Evolutionary conservation across 2,329 filamentous ascomycete species (phyloP), one percentile per base, ranked within the genome.

Genomic region (Emydomyces testavorans): DNA sequence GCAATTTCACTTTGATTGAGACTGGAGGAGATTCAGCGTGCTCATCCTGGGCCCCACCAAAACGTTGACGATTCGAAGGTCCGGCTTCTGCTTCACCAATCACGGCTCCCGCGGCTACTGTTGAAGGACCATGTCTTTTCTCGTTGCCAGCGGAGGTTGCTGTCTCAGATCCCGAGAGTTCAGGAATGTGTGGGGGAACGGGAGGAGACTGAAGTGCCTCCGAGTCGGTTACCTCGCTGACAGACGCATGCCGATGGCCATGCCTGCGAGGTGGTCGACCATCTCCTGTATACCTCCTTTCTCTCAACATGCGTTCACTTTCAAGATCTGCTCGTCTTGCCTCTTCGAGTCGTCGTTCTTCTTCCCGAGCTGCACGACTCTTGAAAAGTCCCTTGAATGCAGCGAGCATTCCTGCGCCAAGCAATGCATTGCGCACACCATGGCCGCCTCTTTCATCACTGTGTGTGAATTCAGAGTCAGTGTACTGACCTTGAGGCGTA

Each of bases 361-460:
- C 67, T 61, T 82, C 72, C 60, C 75, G 67, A 61, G 71, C 62
- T 55, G 77, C 71, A 56, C 78, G 66, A 62, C 79, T 72, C 55
- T 75, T 77, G 62, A 83, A 73, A 61, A 78, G 77, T 66, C 76
- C 81, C 36, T 65, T 65, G 26, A 72, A 46, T 3, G 68, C 66
- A 5, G 77, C 76, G 40, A 88, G 67, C 69, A 82, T 84, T 6
- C 82, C 83, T 28, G 83, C 69, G 1, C 82, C 82, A 21, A 85
- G 64, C 1, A 80, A 71, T 6, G 76, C 79, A 42, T 82, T 78
- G 18, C 72, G 74, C n/a, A 72, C 64, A 0, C 72, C 71, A 52
- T 75, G 73, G 10, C 68, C n/a, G n/a, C n/a, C 64, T 46, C 67
- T 47, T 57, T 58, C 60, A 46, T 68, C 65, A 48, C 72, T 66